A percentile compares a stretch with the other conserved stretches of the same genome.
phyloP scores from a whole-genome alignment of 1,284 basidiomycete genomes.

The Papiliotrema terrestris region DNA sequence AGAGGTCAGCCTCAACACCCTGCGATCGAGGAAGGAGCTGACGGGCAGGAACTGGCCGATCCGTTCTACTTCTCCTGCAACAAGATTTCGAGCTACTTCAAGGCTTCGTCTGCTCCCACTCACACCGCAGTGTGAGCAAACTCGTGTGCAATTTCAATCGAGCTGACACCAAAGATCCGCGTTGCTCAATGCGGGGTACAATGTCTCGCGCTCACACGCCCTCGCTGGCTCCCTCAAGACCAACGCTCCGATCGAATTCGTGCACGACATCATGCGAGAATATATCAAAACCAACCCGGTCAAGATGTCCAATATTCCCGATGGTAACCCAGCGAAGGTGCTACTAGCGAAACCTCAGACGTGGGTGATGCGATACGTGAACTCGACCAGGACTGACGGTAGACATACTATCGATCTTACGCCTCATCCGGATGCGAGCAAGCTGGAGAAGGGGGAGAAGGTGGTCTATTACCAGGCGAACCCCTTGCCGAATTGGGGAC shows the following conservation, averaged over 20 bases:
- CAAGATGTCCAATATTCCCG: slow-evolving; percentile 71
- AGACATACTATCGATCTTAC: slow-evolving; percentile 70
- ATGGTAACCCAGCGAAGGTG: slow-evolving; percentile 63
- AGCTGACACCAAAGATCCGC: slow-evolving; percentile 61
- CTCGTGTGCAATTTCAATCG: background rate
- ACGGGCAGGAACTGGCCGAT: slow-evolving; percentile 64
- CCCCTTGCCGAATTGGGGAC: slow-evolving; percentile 89
- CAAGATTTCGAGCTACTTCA: slow-evolving; percentile 64
- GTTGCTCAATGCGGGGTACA: slow-evolving; percentile 77
- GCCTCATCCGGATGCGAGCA: slow-evolving; percentile 63
- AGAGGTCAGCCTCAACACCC: too few species aligned
- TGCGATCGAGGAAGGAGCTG: too few species aligned
- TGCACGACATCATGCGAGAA: slow-evolving; percentile 79
- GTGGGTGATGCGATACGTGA: slow-evolving; percentile 50
- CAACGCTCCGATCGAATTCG: slow-evolving; percentile 64
- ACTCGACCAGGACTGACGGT: slow-evolving; percentile 3
- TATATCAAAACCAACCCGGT: slow-evolving; percentile 77
- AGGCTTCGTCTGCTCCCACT: slow-evolving; percentile 52
- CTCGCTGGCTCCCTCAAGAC: slow-evolving; percentile 88
- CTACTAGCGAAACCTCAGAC: slow-evolving; percentile 64
- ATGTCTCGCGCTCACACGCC: slow-evolving; percentile 86
- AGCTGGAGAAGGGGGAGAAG: slow-evolving; percentile 53
- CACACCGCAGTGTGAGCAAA: slow-evolving; percentile 62
- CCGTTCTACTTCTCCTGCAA: slow-evolving; percentile 92
- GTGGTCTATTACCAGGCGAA: slow-evolving; percentile 89